Evolutionary conservation across 2,329 filamentous ascomycete genomes (phyloP).

Genomic region (Colletotrichum sp.): DNA sequence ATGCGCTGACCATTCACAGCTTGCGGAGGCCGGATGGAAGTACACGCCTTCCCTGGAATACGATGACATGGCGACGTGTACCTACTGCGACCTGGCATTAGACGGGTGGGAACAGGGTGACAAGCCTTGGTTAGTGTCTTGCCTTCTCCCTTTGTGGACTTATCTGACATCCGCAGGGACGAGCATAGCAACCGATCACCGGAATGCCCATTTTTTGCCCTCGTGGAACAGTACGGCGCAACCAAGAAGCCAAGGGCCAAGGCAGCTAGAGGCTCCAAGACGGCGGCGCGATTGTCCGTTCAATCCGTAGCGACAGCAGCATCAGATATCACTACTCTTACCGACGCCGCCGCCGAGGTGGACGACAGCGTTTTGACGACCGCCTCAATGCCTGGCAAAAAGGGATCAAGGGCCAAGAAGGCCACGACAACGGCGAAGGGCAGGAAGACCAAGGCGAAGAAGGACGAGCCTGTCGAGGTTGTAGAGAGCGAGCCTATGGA

Average conservation of each 20-base stretch:
- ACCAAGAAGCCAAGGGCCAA: constrained; percentile 65
- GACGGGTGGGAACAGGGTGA: constrained; percentile 96
- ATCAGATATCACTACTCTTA: constrained; percentile 54
- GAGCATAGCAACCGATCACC: constrained; percentile 85
- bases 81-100: constrained; percentile 87
- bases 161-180: constrained; percentile 58
- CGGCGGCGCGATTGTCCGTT: constrained; percentile 65
- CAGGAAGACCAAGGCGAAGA: constrained; percentile 60
- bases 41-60: constrained; percentile 85
- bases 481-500: constrained; percentile 14
- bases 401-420: constrained; percentile 60
- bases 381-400: constrained; percentile 60
- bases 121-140: constrained; percentile 74
- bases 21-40: constrained; percentile 92
- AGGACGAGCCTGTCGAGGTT: constrained; percentile 58
- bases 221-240: constrained; percentile 62
- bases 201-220: constrained; percentile 81
- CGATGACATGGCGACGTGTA: constrained; percentile 88
- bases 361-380: constrained; percentile 68
- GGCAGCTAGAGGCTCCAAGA: constrained; percentile 66
- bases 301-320: constrained; percentile 59
- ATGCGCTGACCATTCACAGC: constrained; percentile 49
- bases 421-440: constrained; percentile 50
- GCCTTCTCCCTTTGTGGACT: neutral
- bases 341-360: constrained; percentile 52